phyloP scores from a whole-genome alignment of 1,284 basidiomycete genomes.

The Tilletia walkeri region DNA sequence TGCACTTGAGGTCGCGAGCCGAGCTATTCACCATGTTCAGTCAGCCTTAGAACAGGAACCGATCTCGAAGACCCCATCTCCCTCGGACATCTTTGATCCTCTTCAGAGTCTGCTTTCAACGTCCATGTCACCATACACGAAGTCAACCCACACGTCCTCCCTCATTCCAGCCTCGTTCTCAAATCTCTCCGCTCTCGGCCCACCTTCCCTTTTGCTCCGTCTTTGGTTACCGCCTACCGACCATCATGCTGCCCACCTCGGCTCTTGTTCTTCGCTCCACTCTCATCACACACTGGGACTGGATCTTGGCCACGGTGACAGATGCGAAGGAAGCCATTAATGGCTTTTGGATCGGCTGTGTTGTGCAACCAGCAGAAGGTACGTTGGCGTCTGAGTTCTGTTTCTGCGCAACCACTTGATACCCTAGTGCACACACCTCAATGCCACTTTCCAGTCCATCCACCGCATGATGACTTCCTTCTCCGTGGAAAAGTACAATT shows the following conservation, averaged over 20 bases:
- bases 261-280: constrained; percentile 29
- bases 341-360: constrained; percentile 79
- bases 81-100: neutral
- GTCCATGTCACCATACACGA: neutral
- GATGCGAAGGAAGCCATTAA: constrained; percentile 70
- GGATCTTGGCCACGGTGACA: constrained; percentile 57
- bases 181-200: constrained; percentile 14
- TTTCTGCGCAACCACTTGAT: no score
- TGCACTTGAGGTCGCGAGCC: neutral
- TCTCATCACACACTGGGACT: constrained; percentile 39
- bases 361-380: constrained; percentile 74
- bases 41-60: neutral
- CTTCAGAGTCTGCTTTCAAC: neutral
- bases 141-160: no score
- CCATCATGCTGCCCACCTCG: constrained; percentile 28
- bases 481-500: constrained; percentile 73
- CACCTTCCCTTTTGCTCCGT: neutral
- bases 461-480: constrained; percentile 88
- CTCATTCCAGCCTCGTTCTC: neutral
- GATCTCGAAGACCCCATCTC: neutral
- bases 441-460: constrained; percentile 65
- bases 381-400: neutral
- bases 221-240: neutral
- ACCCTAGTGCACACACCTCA: no score
- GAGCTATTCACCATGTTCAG: neutral